A percentile compares a stretch with the other conserved stretches of the same genome.
These are phyloP conservation scores for Tubosaeta sp. DNA, from an alignment of 768 basidiomycete species.

Conservation along the genomic window DNA sequence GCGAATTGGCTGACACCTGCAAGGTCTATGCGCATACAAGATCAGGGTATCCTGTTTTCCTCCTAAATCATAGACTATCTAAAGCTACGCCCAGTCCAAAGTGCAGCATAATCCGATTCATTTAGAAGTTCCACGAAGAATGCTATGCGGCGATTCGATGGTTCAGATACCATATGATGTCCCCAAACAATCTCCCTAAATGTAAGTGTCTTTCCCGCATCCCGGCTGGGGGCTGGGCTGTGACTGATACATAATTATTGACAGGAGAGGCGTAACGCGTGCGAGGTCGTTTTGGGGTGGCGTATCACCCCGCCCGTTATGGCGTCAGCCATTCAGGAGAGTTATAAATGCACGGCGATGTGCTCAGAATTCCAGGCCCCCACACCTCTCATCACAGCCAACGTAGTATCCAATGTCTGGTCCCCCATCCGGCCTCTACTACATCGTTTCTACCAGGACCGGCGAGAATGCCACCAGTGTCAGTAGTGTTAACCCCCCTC, in stretches of 20 bases:
- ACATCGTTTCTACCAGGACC: not conserved
- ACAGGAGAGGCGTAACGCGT: not conserved
- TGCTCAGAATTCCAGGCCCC: too few species aligned
- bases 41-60: too few species aligned
- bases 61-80: too few species aligned
- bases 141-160: too few species aligned
- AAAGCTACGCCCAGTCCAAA: too few species aligned
- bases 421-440: not conserved
- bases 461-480: not conserved
- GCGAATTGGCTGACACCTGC: too few species aligned
- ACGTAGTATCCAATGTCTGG: not conserved
- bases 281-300: not conserved
- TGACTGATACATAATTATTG: too few species aligned
- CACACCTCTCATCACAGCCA: not conserved
- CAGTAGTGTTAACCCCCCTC: not conserved
- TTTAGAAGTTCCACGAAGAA: too few species aligned
- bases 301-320: not conserved
- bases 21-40: too few species aligned
- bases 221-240: not conserved
- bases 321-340: not conserved
- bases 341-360: not conserved
- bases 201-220: not conserved
- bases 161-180: too few species aligned
- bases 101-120: too few species aligned
- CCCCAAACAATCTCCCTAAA: not conserved